Evolutionary conservation across 257 asterid species (phyloP), one percentile per base, ranked within the genome.

Genomic region (Solanum paucissectum): DNA sequence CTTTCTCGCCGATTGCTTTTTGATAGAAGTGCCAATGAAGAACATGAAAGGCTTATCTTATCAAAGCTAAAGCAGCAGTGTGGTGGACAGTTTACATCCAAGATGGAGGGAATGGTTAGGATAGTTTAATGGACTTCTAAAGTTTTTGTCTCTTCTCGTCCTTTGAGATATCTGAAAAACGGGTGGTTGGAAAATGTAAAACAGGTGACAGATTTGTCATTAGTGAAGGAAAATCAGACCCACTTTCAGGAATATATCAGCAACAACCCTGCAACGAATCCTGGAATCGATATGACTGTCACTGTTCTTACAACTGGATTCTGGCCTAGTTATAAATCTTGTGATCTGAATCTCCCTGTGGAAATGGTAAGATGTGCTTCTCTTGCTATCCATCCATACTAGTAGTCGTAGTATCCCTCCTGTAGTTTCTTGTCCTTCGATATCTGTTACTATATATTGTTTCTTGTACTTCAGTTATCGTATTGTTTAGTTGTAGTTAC

Each of bases 81-180:
- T 46, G 95, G 95, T 76, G 93, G 90, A 52, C 94, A 90, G 16
- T 94, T 88, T 84, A 94, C 95, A 52, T 94, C 94, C 76, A 94
- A 94, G 87, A 89, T 94, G 95, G 95, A 94, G 88, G 95, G 95
- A 68, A 94, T 94, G 94, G 96, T 93, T 34, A 68, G 90, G 88
- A 46, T 42, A 52, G 52, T 34, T 27, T 68, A 25, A 7, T 68
- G 44, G 62, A 55, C 77, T 75, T 11, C 16, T 16, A 14, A 18
- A 46, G 42, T 5, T 49, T 49, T 69, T 66, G 77, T 60, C 9
- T 62, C 60, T 55, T 60, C 73, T 27, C 32, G 5, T 64, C 12
- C 2, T 29, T 18, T 84, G 25, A 74, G n/a, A 49, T 62, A 49
- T 42, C n/a, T 62, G 12, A 21, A 34, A 20, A 29, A 9, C 2